Conservation (phyloP, 192 early-diverging fungal genomes). For the Obelidium mucronatum region DNA sequence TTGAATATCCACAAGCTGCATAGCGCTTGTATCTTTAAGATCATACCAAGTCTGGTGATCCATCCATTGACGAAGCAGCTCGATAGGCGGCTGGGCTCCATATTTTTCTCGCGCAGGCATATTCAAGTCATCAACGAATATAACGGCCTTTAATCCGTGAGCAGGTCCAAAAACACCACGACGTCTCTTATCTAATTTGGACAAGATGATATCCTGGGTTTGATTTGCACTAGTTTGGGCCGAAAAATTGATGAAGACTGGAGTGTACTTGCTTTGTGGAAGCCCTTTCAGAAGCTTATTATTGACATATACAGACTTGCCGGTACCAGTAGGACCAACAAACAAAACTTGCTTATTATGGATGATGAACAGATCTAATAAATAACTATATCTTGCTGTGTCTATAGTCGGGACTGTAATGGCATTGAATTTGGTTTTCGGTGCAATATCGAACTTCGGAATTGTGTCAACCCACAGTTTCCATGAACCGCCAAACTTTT, state of each 20-base stretch:
- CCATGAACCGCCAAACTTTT: constrained; percentile 62
- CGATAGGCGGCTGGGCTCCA: constrained; percentile 68
- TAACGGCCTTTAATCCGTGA: constrained; percentile 59
- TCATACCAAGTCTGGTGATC: constrained; percentile 62
- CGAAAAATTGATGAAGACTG: constrained; percentile 71
- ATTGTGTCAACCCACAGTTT: constrained; percentile 66
- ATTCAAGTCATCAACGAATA: constrained; percentile 71
- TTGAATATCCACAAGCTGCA: constrained; percentile 67
- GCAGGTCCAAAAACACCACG: constrained; percentile 64
- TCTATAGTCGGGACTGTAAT: constrained; percentile 69
- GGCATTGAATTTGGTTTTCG: constrained; percentile 59
- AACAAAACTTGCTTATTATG: constrained; percentile 63
- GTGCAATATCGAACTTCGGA: constrained; percentile 58
- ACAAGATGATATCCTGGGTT: constrained; percentile 66
- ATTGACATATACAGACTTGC: constrained; percentile 66
- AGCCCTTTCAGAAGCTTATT: constrained; percentile 65
- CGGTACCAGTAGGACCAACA: constrained; percentile 66
- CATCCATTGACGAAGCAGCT: constrained; percentile 68
- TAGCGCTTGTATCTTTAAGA: constrained; percentile 61
- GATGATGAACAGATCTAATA: constrained; percentile 59
- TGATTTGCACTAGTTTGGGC: constrained; percentile 68
- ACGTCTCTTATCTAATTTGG: constrained; percentile 64
- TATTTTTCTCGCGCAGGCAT: constrained; percentile 71
- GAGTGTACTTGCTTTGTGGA: constrained; percentile 56
- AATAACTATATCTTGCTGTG: constrained; percentile 59